Evolutionary conservation across 176 grass and related monocot species (phyloP).

Genomic region (Microstegium vimineum): DNA sequence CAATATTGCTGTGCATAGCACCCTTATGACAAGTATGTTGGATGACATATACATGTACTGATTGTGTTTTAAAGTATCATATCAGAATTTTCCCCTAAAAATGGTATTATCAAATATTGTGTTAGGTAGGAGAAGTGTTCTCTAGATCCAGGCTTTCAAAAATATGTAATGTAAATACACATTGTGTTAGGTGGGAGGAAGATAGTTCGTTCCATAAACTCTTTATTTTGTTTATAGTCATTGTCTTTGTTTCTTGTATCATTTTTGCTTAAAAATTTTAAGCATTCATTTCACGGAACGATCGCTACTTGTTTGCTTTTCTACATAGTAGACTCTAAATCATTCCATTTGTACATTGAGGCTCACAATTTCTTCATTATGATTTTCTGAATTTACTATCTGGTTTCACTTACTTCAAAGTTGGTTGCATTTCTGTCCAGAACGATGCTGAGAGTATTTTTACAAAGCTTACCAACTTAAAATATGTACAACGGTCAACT

Average conservation of each 20-base stretch:
- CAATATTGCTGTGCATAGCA: background rate
- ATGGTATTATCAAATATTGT: background rate
- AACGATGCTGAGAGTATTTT: slow-evolving; percentile 74
- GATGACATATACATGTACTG: background rate
- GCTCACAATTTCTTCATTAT: background rate
- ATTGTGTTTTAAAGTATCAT: background rate
- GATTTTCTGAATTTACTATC: slow-evolving; percentile 16
- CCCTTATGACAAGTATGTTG: background rate
- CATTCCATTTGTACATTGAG: background rate
- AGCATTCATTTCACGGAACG: background rate
- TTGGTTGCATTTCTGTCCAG: slow-evolving; percentile 46
- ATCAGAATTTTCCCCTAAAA: background rate
- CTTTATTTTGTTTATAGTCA: background rate
- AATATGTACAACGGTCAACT: slow-evolving; percentile 34
- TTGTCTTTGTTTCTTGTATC: background rate
- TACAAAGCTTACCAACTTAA: slow-evolving; percentile 64
- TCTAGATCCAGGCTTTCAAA: background rate
- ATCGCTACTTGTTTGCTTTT: background rate
- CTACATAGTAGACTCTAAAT: background rate
- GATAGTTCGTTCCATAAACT: background rate
- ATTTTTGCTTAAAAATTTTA: background rate
- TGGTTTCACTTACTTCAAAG: slow-evolving; percentile 13
- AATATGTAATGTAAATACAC: background rate
- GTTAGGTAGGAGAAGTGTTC: background rate
- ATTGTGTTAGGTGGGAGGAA: background rate